phyloP scores from a whole-genome alignment of 441 rosid genomes.

The Sinapis alba region DNA sequence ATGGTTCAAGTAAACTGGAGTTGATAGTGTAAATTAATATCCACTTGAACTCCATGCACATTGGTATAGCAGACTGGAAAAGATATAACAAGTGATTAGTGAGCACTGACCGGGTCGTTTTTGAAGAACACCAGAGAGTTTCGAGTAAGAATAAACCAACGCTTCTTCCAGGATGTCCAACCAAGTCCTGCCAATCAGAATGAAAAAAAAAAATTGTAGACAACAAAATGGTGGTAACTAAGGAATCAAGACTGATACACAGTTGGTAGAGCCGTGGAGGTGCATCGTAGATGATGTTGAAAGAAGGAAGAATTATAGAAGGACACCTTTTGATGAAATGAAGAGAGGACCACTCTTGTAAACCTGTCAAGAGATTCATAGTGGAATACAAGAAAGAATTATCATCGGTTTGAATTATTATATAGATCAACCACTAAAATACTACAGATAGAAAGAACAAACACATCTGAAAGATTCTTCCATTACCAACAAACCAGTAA shows the following conservation, averaged over 20 bases:
- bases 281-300: neutral
- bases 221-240: neutral
- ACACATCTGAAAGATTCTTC: slow-evolving; percentile 1
- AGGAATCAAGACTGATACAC: slow-evolving; percentile 10
- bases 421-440: slow-evolving; percentile 1
- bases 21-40: slow-evolving; percentile 8
- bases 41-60: slow-evolving; percentile 20
- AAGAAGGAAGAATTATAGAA: neutral
- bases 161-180: slow-evolving; percentile 99
- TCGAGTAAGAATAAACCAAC: slow-evolving; percentile 97
- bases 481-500: neutral
- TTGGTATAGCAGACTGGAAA: slow-evolving; percentile 6
- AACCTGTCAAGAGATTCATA: slow-evolving; percentile 54
- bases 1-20: neutral
- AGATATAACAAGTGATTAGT: neutral
- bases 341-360: slow-evolving; percentile 95
- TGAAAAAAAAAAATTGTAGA: neutral
- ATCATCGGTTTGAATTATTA: slow-evolving; percentile 1
- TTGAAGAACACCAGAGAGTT: slow-evolving; percentile 96
- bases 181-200: slow-evolving; percentile 74
- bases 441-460: neutral
- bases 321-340: slow-evolving; percentile 91
- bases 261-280: no score
- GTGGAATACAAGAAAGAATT: neutral
- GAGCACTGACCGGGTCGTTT: slow-evolving; percentile 85